These are phyloP conservation scores for Solanum verrucosum DNA, from an alignment of 257 asterid species.

Conservation along the genomic window DNA sequence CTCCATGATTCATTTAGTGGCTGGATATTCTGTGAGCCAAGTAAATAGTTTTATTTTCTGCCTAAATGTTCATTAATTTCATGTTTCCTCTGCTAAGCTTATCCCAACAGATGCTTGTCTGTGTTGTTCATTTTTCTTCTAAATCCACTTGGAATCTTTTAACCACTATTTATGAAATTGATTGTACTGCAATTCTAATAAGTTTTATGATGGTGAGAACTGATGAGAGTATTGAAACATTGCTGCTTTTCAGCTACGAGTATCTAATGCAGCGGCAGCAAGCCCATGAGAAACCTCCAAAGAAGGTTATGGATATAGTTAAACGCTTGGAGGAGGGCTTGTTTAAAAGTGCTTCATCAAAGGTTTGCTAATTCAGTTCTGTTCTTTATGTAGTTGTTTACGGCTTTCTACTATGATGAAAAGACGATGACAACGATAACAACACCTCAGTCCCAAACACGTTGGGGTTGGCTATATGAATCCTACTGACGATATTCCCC, in stretches of 20 bases:
- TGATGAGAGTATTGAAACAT: slow-evolving; percentile 5
- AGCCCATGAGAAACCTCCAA: slow-evolving; percentile 48
- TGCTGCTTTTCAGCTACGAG: slow-evolving; percentile 43
- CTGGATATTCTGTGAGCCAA: not conserved
- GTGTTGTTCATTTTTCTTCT: not conserved
- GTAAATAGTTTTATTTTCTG: not conserved
- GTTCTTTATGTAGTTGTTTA: not conserved
- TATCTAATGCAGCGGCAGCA: slow-evolving; percentile 55
- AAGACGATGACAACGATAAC: not conserved
- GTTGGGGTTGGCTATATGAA: not conserved
- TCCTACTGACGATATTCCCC: not conserved
- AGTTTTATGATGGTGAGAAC: not conserved
- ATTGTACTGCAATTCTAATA: not conserved
- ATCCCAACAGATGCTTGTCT: not conserved
- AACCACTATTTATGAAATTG: not conserved
- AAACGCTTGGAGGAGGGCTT: slow-evolving; percentile 76
- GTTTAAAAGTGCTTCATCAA: slow-evolving; percentile 68
- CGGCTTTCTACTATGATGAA: not conserved
- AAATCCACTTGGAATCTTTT: not conserved
- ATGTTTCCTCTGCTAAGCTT: not conserved
- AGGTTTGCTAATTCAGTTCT: slow-evolving; percentile 32
- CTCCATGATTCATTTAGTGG: not conserved
- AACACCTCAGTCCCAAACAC: not conserved
- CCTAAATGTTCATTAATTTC: not conserved
- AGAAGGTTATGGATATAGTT: slow-evolving; percentile 58